phyloP scores from a whole-genome alignment of 1,284 basidiomycete genomes.

The Phellopilus nigrolimitatus region DNA sequence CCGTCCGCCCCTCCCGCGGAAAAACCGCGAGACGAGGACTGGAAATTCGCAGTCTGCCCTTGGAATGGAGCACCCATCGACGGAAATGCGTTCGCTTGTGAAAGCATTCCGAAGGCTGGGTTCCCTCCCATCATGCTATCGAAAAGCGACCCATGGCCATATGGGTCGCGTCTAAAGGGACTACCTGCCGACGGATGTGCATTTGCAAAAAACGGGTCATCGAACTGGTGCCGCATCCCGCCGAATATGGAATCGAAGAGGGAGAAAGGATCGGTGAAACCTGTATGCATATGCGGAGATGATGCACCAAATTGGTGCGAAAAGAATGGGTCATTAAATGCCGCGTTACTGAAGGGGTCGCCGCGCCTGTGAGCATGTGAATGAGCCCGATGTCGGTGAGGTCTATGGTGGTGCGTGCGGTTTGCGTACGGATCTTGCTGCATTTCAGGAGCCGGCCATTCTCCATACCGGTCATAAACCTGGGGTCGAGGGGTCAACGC shows the following conservation, averaged over 20 bases:
- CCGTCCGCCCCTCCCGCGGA: constrained; percentile 20
- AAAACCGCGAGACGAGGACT: constrained; percentile 7
- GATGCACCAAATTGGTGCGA: constrained; percentile 24
- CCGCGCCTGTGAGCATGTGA: constrained; percentile 11
- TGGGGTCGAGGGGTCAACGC: constrained; percentile 26
- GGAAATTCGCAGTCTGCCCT: constrained; percentile 9
- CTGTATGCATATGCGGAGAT: constrained; percentile 27
- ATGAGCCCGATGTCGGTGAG: constrained; percentile 28
- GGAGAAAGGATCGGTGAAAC: constrained; percentile 67
- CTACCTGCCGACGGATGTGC: too few species aligned
- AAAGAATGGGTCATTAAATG: constrained; percentile 32
- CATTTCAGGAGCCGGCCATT: constrained; percentile 62
- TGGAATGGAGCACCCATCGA: not conserved
- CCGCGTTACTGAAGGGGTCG: constrained; percentile 26
- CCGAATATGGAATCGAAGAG: constrained; percentile 21
- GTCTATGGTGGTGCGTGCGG: constrained; percentile 26
- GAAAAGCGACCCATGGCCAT: constrained; percentile 6
- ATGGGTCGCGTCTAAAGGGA: constrained; percentile 11
- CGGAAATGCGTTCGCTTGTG: not conserved
- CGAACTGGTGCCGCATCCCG: constrained; percentile 25
- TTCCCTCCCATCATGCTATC: constrained; percentile 6
- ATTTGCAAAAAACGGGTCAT: constrained; percentile 30
- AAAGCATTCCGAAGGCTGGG: constrained; percentile 13
- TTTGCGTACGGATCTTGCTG: constrained; percentile 25
- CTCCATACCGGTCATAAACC: constrained; percentile 64